Evolutionary conservation across 1,139 yeast species (phyloP), one percentile per base, ranked within the genome.

Genomic region (Blastobotrys persicus): DNA sequence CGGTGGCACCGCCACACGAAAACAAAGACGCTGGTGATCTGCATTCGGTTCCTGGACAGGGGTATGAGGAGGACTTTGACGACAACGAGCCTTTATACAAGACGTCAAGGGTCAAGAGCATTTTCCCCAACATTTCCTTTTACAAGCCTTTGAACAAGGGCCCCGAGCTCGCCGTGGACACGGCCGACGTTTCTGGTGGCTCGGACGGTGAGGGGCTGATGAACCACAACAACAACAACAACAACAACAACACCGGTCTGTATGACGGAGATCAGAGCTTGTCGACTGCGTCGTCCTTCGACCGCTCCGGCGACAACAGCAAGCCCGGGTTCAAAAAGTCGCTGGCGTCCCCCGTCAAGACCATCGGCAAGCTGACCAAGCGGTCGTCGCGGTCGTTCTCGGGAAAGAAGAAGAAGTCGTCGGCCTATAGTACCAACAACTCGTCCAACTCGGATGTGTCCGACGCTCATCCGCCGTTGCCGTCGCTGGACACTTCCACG

Each of bases 361-460:
- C 52, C 26, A 28, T 47, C 31, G 45, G 37, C 19, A 20, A 42
- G 17, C 43, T 52, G 40, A 46, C 47, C 9, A 48, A 50, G 45
- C 33, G 52, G 46, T 49, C 59, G 2, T 58, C 62, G 4, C 50
- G 55, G 48, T 55, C 59, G 13, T 58, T 59, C 41, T 57, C 60
- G 26, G 28, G 9, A 5, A 23, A 23, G 28, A 23, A 23, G 28
- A 58, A 57, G 45, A 51, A 54, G 42, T 48, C 57, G 7, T 58
- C 57, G n/a, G n/a, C n/a, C 28, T 58, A 58, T 20, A 54, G 43
- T 31, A 49, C 31, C 38, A 31, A 41, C 44, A 41, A 31, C 16
- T 41, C 44, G 4, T 31, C 37, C 19, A 37, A 18, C 41, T 37
- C 41, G n/a, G 41, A 37, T 7, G 41, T 37, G 19, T n/a, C n/a